Evolutionary conservation across 1,139 yeast genomes (phyloP).

Genomic region (Yamadazyma triangularis): DNA sequence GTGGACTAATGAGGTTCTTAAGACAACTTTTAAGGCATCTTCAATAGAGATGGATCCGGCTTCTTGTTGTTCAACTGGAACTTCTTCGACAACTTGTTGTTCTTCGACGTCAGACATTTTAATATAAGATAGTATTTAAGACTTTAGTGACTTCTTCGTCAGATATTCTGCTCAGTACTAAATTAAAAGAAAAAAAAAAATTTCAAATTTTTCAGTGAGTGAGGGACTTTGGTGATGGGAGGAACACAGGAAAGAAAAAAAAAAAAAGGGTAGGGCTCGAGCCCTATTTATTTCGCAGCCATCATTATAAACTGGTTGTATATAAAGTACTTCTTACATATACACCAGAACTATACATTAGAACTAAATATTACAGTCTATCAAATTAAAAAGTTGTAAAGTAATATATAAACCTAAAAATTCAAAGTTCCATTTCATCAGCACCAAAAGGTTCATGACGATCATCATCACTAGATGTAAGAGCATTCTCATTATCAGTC

Average conservation of each 20-base stretch:
- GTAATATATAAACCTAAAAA: too few species aligned
- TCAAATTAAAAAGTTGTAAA: too few species aligned
- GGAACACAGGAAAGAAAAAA: background rate
- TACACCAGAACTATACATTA: too few species aligned
- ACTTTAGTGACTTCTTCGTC: conserved; percentile 82
- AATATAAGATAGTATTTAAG: conserved; percentile 4
- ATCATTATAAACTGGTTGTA: too few species aligned
- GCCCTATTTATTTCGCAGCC: too few species aligned
- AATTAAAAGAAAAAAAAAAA: conserved; percentile 12
- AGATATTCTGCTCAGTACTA: conserved; percentile 77
- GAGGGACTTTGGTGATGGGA: too few species aligned
- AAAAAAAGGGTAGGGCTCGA: background rate
- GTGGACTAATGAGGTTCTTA: conserved; percentile 96
- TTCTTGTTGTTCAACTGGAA: conserved; percentile 81
- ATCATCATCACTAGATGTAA: conserved; percentile 37
- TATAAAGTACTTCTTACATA: background rate
- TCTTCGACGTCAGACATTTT: conserved; percentile 83
- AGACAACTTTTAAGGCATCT: conserved; percentile 97
- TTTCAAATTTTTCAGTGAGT: conserved; percentile 5
- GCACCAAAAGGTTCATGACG: conserved; percentile 50
- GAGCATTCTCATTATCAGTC: conserved; percentile 32
- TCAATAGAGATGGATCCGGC: conserved; percentile 91
- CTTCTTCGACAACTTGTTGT: conserved; percentile 81
- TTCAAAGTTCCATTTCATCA: conserved; percentile 58
- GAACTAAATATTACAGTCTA: background rate